Conservation (phyloP, 495 filamentous ascomycete genomes). For the Penicillium antarcticum region DNA sequence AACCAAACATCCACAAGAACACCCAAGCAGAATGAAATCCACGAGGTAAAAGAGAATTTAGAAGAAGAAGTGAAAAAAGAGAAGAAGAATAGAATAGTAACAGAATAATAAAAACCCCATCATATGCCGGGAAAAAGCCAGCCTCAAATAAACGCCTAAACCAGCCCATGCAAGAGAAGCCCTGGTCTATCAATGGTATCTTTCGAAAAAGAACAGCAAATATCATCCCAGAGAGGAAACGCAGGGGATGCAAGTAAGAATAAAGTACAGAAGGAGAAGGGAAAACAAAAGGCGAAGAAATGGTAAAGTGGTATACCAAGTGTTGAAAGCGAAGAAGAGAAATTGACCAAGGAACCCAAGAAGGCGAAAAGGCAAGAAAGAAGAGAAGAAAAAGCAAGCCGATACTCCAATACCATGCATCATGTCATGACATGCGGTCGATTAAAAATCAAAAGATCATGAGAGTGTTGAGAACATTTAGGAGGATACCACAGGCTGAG, state of each 20-base stretch:
- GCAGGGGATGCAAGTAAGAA: conserved; percentile 5
- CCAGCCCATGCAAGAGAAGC: conserved; percentile 25
- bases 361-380: not conserved
- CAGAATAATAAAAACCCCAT: not conserved
- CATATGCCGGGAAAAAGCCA: not conserved
- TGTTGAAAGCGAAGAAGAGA: not conserved
- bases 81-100: not conserved
- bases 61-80: not conserved
- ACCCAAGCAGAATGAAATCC: not conserved
- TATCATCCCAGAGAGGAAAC: not conserved
- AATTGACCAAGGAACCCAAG: not conserved
- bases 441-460: not conserved
- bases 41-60: not conserved
- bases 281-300: not conserved
- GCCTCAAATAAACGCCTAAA: conserved; percentile 25
- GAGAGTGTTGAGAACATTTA: conserved; percentile 3
- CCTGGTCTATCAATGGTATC: conserved; percentile 47
- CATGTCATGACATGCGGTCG: conserved; percentile 10
- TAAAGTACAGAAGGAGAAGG: conserved; percentile 10
- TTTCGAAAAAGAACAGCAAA: conserved; percentile 16
- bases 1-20: not conserved
- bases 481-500: conserved; percentile 5
- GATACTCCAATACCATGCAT: conserved; percentile 14
- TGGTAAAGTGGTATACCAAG: not conserved
- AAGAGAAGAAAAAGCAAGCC: conserved; percentile 5